Percentiles rank a stretch among this genome's conserved stretches.
Conservation (phyloP, 805 yeast species). For the Starmerella stigmatis region DNA sequence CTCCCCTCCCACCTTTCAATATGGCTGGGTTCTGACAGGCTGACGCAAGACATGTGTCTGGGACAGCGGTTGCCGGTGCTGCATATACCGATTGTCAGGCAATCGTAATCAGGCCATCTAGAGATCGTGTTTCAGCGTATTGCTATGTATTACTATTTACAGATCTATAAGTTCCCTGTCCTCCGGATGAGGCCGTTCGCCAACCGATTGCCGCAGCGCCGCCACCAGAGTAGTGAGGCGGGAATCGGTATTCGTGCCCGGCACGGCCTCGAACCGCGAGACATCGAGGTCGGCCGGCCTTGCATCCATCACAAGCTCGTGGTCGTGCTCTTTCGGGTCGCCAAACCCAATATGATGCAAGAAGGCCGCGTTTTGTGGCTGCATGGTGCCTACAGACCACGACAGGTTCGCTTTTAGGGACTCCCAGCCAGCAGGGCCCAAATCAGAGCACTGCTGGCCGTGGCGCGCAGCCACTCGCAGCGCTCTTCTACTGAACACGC, state of each 20-base stretch:
- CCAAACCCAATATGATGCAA: constrained; percentile 13
- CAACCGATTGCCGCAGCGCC: background rate
- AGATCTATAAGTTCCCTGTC: no score
- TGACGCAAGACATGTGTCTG: background rate
- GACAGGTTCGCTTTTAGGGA: background rate
- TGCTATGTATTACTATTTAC: no score
- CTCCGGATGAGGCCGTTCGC: background rate
- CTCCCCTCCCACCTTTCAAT: background rate
- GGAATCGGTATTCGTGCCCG: constrained; percentile 10
- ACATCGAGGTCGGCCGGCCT: background rate
- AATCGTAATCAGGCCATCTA: no score
- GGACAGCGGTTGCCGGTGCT: no score
- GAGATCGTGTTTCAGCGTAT: no score
- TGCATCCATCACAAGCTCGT: background rate
- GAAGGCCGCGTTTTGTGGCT: constrained; percentile 1
- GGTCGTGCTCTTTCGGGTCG: background rate
- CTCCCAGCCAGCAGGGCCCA: constrained; percentile 10
- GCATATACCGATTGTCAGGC: no score
- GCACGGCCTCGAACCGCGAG: constrained; percentile 9
- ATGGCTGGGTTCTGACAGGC: background rate
- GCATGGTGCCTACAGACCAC: constrained; percentile 8
- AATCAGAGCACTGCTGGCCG: constrained; percentile 4
- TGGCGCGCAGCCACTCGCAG: background rate
- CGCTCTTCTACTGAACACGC: constrained; percentile 12
- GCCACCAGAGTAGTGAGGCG: background rate